Evolutionary conservation across 2,329 filamentous ascomycete species (phyloP), one percentile per base, ranked within the genome.

Genomic region (Aspergillus aculeatus): DNA sequence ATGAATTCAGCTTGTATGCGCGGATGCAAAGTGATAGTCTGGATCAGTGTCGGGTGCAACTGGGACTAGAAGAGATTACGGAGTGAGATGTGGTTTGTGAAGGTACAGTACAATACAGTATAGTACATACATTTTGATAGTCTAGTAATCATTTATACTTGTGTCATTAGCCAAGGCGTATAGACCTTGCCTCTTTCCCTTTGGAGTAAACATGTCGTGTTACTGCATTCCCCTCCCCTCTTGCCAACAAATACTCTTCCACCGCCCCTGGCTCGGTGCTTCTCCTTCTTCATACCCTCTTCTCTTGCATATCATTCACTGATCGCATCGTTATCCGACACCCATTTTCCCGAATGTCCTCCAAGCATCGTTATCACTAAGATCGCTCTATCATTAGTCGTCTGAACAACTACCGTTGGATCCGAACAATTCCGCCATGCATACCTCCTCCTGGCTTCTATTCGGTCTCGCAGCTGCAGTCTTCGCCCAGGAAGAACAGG

Each of bases 1-100:
- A 72, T 57, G 69, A 71, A n/a, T 71, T 71, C 14, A 59, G 63
- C 41, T 58, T 72, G 7, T 71, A 72, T 50, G 63, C 60, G 19
- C 59, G 67, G 32, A 71, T 71, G 59, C 67, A 72, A 47, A 47
- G 44, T 1, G 61, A 65, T 21, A 70, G 66, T 3, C 47, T 72
- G 32, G 66, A 68, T n/a, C 32, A 26, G n/a, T 71, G 70, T 48
- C 55, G 60, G 49, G 47, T 58, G 48, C 56, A 62, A 51, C 50
- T 72, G 19, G 64, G 62, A 16, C 12, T 65, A n/a, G 54, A 61
- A 7, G 23, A 12, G 29, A 57, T 58, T 51, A 11, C 32, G 16
- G 35, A 32, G 24, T 59, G 23, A 31, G 19, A 29, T 9, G 21
- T 35, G 11, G 12, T 35, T 35, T 1, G 12, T 16, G 32, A 3